Base-by-base conservation (phyloP, 768 basidiomycete species). In the Hericium coralloides region DNA sequence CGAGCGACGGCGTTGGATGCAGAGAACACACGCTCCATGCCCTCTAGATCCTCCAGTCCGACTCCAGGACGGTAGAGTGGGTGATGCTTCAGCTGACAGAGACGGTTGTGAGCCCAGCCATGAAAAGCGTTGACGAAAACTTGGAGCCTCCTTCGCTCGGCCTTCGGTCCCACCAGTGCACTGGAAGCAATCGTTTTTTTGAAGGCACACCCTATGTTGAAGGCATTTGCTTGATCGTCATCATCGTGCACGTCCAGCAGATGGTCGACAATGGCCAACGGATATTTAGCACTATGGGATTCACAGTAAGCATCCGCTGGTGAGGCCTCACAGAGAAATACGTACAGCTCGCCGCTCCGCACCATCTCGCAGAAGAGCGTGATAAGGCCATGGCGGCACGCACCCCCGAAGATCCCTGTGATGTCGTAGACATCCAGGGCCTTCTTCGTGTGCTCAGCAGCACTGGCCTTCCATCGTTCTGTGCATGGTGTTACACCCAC, bases 131-230 rank as follows among this genome's bases (percentile, higher is more conserved):
- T 38, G 17, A 55, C 54, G 15, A 37, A 15, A 5, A 52, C 12
- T 17, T n/a, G 25, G 0, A 52, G 36, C 17, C 20, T 12, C 12
- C 17, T 15, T 12, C 18, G 12, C 1, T 12, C 1, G 4, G 54
- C 54, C 14, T 17, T 14, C 12, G 22, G 22, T 8, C 54, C 43
- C 1, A 55, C 41, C 2, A 43, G 43, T 14, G 54, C 23, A 23
- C 43, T 55, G 15, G 14, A 8, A 2, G 8, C 22, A 7, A 55
- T 26, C 3, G 54, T 55, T 6, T 12, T 18, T 1, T 45, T 17
- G 20, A 55, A 23, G 7, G 37, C 37, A 18, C 54, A 55, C 22
- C 37, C 37, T 25, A 55, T 55, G 54, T 55, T 41, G 54, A 47
- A 55, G 10, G 41, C 54, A 1, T 26, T 26, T 3, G 36, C 12